Base-by-base conservation (phyloP, 306 rosid genomes). In the Herpetospermum pedunculosum region DNA sequence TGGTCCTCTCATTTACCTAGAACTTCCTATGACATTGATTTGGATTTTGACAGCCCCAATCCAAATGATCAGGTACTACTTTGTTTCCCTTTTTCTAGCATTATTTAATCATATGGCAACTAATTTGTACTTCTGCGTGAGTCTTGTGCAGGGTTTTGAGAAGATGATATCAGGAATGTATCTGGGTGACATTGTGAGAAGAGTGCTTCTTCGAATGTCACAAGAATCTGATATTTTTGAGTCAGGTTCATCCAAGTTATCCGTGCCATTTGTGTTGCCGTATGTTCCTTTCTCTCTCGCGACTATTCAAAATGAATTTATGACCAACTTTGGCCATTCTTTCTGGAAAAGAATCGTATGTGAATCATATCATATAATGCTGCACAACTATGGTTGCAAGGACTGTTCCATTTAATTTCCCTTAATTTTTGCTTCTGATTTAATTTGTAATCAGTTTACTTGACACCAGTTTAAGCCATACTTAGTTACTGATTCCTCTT, bases 121-220 rank as follows among this genome's bases (percentile, higher is more conserved):
- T 76, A 82, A 83, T 30, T 78, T 75, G 9, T 29, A 29, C 54
- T 75, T 72, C 28, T 54, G 64, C 38, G 62, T 7, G 70, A 81
- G 78, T 75, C 72, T 72, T 60, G 10, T 81, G 72, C 88, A 92
- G 98, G 98, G 96, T 83, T 92, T 92, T 41, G 98, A 92, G 81
- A 92, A 92, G 82, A 87, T 92, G 98, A 90, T 92, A 79, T 88
- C 98, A 25, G 98, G 98, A 80, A 87, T 92, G 98, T 90, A 92
- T 82, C 86, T 92, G 53, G 98, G 98, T 23, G 98, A 92, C 72
- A 83, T 92, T 4, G 97, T 90, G 67, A 87, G 98, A 83, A 90
- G 98, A 89, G 92, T 92, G 55, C 83, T 92, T 58, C 89, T 88
- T 59, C 86, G 81, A 85, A 92, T 92, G 88, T 83, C 90, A 11